Conservation (phyloP, 805 yeast genomes). For the Metschnikowia kofuensis region DNA sequence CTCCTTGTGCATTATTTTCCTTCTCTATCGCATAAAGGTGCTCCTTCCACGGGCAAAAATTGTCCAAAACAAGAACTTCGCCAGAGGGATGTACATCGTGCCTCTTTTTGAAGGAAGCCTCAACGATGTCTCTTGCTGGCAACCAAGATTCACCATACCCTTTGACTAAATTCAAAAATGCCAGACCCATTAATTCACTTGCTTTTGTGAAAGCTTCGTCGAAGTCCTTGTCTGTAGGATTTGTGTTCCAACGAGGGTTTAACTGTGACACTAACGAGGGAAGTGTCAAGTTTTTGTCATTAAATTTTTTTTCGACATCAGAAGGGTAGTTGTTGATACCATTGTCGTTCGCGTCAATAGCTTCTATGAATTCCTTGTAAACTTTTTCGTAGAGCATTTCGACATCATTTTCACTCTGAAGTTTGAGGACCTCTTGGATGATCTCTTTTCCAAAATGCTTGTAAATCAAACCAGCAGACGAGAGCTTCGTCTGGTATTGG, state of each 20-base stretch:
- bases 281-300: conserved; percentile 68
- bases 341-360: conserved; percentile 94
- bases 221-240: conserved; percentile 59
- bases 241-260: conserved; percentile 83
- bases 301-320: conserved; percentile 59
- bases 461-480: conserved; percentile 91
- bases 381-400: conserved; percentile 69
- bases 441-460: conserved; percentile 80
- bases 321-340: conserved; percentile 72
- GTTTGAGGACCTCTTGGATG: conserved; percentile 50
- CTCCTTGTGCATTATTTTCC: conserved; percentile 51
- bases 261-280: conserved; percentile 75
- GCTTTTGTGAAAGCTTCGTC: conserved; percentile 71
- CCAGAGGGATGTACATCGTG: conserved; percentile 64
- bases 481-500: conserved; percentile 69
- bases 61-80: conserved; percentile 66
- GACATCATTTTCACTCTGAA: conserved; percentile 37
- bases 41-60: conserved; percentile 93
- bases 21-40: conserved; percentile 76
- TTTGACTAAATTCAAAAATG: conserved; percentile 64
- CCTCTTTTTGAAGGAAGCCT: conserved; percentile 64
- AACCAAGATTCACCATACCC: conserved; percentile 84
- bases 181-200: conserved; percentile 76
- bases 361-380: conserved; percentile 85
- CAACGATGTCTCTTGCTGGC: conserved; percentile 81